Conservation (phyloP, 345 rosid genomes). For the Sisymbrium irio region DNA sequence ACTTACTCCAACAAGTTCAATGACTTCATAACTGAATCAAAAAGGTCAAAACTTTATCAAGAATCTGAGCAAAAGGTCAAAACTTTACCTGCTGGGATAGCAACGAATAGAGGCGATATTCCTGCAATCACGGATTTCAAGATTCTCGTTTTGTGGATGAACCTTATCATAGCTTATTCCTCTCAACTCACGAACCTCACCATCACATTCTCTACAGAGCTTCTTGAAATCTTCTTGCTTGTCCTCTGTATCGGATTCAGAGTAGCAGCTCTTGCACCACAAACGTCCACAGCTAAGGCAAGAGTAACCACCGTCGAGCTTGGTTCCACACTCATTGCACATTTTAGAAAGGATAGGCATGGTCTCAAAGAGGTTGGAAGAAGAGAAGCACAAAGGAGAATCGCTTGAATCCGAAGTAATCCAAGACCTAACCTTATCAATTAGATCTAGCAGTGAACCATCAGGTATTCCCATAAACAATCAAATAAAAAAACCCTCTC, state of each 20-base stretch:
- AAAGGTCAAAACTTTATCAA: neutral
- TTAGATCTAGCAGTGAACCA: conserved; percentile 66
- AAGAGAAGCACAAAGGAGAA: conserved; percentile 40
- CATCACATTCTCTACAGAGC: conserved; percentile 64
- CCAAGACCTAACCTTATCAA: conserved; percentile 73
- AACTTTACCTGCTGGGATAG: conserved; percentile 62
- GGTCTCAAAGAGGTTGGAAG: conserved; percentile 27
- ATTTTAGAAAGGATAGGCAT: conserved; percentile 50
- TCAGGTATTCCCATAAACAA: conserved; percentile 74
- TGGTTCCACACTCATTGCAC: conserved; percentile 51
- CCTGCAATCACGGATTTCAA: conserved; percentile 55
- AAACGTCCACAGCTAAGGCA: conserved; percentile 66
- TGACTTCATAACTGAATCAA: neutral
- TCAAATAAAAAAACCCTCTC: conserved; percentile 30
- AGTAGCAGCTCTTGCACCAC: conserved; percentile 53
- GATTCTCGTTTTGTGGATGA: conserved; percentile 60
- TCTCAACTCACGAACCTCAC: conserved; percentile 39
- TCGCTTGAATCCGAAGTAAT: conserved; percentile 61
- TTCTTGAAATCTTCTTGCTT: conserved; percentile 30
- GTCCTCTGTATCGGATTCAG: conserved; percentile 10
- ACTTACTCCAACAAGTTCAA: neutral
- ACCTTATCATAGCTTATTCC: conserved; percentile 66
- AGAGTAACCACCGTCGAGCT: conserved; percentile 34
- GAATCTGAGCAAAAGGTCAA: neutral
- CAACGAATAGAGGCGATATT: conserved; percentile 47